Evolutionary conservation across 164 flowering plant genomes (phyloP), one percentile per base, ranked within the genome.

Genomic region (Vitis rupestris): DNA sequence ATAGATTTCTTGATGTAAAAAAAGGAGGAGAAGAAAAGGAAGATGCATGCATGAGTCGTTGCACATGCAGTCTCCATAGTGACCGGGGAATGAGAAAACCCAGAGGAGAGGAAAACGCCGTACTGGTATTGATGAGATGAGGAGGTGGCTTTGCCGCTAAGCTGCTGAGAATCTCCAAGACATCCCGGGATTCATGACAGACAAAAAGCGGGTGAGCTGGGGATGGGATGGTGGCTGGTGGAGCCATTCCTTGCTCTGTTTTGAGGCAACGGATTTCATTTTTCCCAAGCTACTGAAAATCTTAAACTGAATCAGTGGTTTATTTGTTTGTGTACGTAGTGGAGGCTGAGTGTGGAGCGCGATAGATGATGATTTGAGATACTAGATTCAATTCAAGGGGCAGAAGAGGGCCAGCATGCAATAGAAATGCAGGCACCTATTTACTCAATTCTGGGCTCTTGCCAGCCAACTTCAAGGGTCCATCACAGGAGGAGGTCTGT

Each of bases 171-270:
- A 78, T 71, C 78, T 72, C 65, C 13, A 50, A 47, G 49, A 75
- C 68, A 51, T 75, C 44, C 58, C 67, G 59, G 14, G 65, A 29
- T 50, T 27, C 4, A n/a, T 49, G 10, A 19, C n/a, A 48, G 50
- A 57, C 19, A 70, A 63, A 63, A 61, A 8, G 47, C 11, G 9
- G 31, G 67, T 8, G 7, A 65, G 69, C 9, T 3, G 30, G 64
- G 61, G 61, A 53, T 57, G 56, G 4, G 51, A 27, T 31, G 44
- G 9, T 16, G 30, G 19, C 29, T 62, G 54, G 19, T 12, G 50
- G 71, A 70, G 66, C 73, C 80, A 76, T 79, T 67, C 82, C 75
- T 79, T 76, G 65, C 82, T 74, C 73, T 58, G 65, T 71, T 53
- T 68, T 65, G 79, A 64, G 75, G 80, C 77, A 76, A 76, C 68